Conservation (phyloP, 192 early-diverging fungal species). For the Polychytrium aggregatum region DNA sequence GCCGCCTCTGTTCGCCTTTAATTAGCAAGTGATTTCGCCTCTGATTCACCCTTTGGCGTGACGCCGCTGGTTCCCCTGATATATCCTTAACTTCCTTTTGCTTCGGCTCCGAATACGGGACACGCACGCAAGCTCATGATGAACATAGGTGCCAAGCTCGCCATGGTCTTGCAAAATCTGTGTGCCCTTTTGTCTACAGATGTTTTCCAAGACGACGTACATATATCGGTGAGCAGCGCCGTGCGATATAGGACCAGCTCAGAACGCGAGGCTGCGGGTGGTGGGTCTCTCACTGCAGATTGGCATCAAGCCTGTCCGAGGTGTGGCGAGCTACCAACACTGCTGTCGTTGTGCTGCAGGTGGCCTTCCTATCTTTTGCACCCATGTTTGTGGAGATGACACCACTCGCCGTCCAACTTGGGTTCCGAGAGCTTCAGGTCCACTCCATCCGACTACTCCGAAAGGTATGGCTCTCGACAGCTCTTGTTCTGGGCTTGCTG, state of each 20-base stretch:
- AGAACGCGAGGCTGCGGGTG: neutral
- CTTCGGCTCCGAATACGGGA: no score
- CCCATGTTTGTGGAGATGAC: constrained; percentile 22
- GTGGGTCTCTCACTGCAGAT: neutral
- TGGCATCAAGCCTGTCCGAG: neutral
- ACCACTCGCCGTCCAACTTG: constrained; percentile 3
- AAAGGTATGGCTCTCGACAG: no score
- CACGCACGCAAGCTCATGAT: no score
- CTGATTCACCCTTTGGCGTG: no score
- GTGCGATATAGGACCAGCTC: no score
- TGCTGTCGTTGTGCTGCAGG: no score
- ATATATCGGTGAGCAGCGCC: constrained; percentile 6
- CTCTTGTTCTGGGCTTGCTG: no score
- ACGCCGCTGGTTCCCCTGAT: no score
- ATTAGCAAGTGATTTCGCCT: no score
- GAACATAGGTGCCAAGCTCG: constrained; percentile 1
- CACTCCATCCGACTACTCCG: no score
- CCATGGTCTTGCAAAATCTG: constrained; percentile 4
- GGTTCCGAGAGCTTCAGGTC: constrained; percentile 17
- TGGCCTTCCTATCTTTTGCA: constrained; percentile 10
- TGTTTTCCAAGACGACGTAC: constrained; percentile 1
- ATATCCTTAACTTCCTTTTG: no score
- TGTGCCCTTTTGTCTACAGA: neutral
- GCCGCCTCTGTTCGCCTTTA: no score
- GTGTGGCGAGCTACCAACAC: neutral